A percentile compares a stretch with the other conserved stretches of the same genome.
These are phyloP conservation scores for Medicago lupulina DNA, from an alignment of 306 rosid genomes.

Conservation along the genomic window DNA sequence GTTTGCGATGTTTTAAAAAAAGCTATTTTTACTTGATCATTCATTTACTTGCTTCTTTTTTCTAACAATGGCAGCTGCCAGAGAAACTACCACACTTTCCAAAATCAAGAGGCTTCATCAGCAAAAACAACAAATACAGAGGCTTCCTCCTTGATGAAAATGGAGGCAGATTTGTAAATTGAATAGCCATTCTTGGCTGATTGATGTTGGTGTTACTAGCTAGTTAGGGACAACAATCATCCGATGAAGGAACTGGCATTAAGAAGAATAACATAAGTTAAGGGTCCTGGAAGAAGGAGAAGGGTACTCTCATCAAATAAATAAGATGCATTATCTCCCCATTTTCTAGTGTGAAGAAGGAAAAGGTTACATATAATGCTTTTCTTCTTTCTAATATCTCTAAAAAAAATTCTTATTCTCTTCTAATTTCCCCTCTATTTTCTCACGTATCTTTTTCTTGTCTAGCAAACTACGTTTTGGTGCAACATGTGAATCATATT, in stretches of 20 bases:
- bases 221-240: neutral
- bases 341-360: neutral
- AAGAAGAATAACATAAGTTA: neutral
- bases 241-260: neutral
- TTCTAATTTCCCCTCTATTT: neutral
- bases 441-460: neutral
- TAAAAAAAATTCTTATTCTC: neutral
- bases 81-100: slow-evolving; percentile 12
- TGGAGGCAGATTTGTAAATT: neutral
- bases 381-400: neutral
- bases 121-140: neutral
- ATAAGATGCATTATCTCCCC: neutral
- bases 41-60: neutral
- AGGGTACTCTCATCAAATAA: neutral
- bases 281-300: neutral
- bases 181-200: neutral
- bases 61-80: slow-evolving; percentile 5
- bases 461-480: neutral
- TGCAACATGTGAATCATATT: neutral
- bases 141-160: neutral
- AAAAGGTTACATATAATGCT: neutral
- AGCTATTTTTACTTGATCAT: neutral
- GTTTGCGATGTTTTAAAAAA: neutral
- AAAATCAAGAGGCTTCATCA: slow-evolving; percentile 1
- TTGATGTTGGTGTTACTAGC: slow-evolving; percentile 2